Base-by-base conservation (phyloP, 2,329 filamentous ascomycete genomes). In the Colletotrichum spaethianum region DNA sequence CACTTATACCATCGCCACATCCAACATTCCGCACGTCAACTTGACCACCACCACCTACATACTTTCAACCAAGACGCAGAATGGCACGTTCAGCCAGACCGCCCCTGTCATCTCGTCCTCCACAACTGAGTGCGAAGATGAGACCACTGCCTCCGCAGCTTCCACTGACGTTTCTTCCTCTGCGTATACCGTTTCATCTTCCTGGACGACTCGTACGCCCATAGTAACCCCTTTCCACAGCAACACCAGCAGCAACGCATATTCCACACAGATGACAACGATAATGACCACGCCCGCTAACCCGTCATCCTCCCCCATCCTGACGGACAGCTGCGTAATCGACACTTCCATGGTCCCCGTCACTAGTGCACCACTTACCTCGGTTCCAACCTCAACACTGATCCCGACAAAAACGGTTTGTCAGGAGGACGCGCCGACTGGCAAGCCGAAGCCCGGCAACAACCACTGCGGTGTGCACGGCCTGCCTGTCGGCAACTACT, bases 391-490 rank as follows among this genome's bases (percentile, higher is more conserved):
- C n/a, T 72, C 74, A 20, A 75, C 77, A 1, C 42, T 76, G 50
- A 67, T 72, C 26, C 76, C 79, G 18, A 83, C 81, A 11, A 76
- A 75, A 23, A 82, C 80, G 9, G 74, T 83, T 31, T 80, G 76
- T 67, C 75, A 76, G n/a, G 76, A 75, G 18, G 72, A 74, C 65
- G 74, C 77, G 33, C 74, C 76, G 0, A 79, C 79, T 8, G 82
- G 82, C 3, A 75, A 76, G 18, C 81, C 83, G 1, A 74, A 74
- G 46, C 73, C 76, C 1, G 68, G 67, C 4, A 75, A 75, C 26
- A 67, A 77, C 1, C 82, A 84, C 75, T 86, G 83, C 72, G 83
- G 82, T 56, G 78, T 85, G 11, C 80, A 81, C 31, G 83, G 83
- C 26, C 60, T 76, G 67, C 77, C 81, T 1, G 75, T 78, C 2